Conservation (phyloP, 441 rosid genomes). For the Kokia cookei region DNA sequence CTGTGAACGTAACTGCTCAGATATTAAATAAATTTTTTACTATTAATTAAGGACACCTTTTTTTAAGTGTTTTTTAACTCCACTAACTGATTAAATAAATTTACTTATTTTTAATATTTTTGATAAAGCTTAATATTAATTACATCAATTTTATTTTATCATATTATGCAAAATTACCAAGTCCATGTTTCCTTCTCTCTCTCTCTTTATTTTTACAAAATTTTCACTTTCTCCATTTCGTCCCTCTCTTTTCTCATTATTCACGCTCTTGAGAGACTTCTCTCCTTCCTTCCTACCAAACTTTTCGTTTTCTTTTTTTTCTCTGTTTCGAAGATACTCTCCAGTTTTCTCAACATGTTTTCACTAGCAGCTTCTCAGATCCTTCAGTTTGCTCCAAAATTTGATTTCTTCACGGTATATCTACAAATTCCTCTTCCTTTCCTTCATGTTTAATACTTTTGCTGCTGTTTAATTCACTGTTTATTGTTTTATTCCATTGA, state of each 20-base stretch:
- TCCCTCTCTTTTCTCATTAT: not conserved
- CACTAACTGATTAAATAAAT: too few species aligned
- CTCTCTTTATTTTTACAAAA: too few species aligned
- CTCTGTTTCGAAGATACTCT: not conserved
- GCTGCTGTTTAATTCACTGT: not conserved
- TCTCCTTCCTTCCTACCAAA: not conserved
- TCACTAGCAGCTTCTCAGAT: conserved; percentile 26
- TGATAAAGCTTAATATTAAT: too few species aligned
- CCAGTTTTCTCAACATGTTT: conserved; percentile 7
- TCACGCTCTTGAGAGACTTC: not conserved
- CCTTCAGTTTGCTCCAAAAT: conserved; percentile 5
- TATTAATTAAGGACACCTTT: too few species aligned
- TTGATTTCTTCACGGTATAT: conserved; percentile 10
- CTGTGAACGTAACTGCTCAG: too few species aligned
- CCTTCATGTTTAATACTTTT: not conserved
- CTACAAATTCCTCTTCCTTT: not conserved
- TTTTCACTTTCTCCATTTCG: not conserved
- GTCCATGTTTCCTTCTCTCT: not conserved
- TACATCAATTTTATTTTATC: too few species aligned
- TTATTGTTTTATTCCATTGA: not conserved
- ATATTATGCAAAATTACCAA: not conserved
- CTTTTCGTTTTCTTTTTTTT: not conserved
- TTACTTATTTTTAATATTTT: too few species aligned
- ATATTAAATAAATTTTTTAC: too few species aligned
- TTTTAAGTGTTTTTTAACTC: too few species aligned